phyloP scores from a whole-genome alignment of 2,329 filamentous ascomycete genomes.

The Orbilia quercus region DNA sequence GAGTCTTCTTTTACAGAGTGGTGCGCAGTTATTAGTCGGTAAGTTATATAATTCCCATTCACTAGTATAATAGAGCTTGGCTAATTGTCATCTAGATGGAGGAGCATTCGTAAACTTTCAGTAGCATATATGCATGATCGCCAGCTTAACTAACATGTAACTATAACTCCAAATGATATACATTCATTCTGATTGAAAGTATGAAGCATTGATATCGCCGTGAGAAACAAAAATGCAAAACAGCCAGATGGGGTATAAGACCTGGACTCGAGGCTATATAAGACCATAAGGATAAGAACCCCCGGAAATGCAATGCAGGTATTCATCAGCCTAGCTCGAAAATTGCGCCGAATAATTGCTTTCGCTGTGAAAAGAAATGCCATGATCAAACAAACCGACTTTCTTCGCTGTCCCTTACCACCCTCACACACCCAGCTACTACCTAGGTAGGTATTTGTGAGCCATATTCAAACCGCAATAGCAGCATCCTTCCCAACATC shows the following conservation, averaged over 20 bases:
- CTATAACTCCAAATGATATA: background rate
- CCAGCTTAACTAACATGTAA: background rate
- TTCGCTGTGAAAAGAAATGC: conserved; percentile 27
- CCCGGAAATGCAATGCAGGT: conserved; percentile 37
- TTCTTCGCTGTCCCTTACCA: background rate
- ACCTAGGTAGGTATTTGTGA: background rate
- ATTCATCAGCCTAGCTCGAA: conserved; percentile 28
- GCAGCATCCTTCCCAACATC: conserved; percentile 31
- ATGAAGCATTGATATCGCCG: conserved; percentile 3
- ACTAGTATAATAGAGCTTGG: background rate
- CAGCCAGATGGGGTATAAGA: conserved; percentile 22
- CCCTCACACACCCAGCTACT: background rate
- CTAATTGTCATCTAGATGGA: conserved; percentile 69
- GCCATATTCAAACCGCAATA: conserved; percentile 2
- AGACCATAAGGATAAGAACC: conserved; percentile 17
- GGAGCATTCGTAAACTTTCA: conserved; percentile 91
- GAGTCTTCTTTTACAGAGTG: conserved; percentile 67
- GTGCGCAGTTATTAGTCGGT: conserved; percentile 79
- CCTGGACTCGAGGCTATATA: background rate
- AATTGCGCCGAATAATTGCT: conserved; percentile 43
- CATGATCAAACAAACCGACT: background rate
- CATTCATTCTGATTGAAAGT: conserved; percentile 6
- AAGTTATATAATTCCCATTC: conserved; percentile 27
- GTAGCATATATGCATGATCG: conserved; percentile 63
- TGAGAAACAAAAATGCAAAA: conserved; percentile 25